Percentiles rank a stretch among this genome's conserved stretches.
Conservation (phyloP, 805 yeast species). For the Sugiyamaella americana region DNA sequence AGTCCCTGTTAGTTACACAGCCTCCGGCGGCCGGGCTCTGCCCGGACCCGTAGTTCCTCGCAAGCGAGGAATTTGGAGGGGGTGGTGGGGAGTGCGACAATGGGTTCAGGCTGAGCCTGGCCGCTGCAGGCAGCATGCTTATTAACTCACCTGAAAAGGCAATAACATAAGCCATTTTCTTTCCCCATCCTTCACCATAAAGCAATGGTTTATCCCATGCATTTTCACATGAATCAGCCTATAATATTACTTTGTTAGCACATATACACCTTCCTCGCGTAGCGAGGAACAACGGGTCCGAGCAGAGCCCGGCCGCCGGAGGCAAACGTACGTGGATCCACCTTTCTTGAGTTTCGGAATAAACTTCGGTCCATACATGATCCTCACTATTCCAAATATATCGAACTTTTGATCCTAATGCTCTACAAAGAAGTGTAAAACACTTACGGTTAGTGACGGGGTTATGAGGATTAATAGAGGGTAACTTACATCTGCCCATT, state of each 20-base stretch:
- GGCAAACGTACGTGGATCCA: constrained; percentile 59
- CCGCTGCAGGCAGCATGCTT: background rate
- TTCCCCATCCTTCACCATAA: constrained; percentile 85
- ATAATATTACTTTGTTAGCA: background rate
- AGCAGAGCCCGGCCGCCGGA: background rate
- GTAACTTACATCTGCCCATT: constrained; percentile 68
- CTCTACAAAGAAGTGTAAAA: constrained; percentile 61
- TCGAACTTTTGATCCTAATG: constrained; percentile 60
- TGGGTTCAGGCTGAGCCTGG: no score
- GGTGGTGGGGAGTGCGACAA: constrained; percentile 21
- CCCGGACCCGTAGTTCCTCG: background rate
- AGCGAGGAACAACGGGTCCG: background rate
- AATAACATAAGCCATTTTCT: constrained; percentile 81
- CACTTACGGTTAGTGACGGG: constrained; percentile 36
- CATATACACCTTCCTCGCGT: background rate
- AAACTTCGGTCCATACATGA: constrained; percentile 95
- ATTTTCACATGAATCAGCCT: constrained; percentile 73
- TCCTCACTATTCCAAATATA: constrained; percentile 88
- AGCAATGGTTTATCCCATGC: constrained; percentile 75
- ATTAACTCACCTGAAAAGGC: constrained; percentile 43
- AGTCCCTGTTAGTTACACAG: background rate
- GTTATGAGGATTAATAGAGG: no score
- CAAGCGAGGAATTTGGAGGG: no score
- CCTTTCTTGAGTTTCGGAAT: constrained; percentile 48
- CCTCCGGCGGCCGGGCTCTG: background rate